Conservation (phyloP, 805 yeast genomes). For the Schwanniomyces pseudopolymorphus region DNA sequence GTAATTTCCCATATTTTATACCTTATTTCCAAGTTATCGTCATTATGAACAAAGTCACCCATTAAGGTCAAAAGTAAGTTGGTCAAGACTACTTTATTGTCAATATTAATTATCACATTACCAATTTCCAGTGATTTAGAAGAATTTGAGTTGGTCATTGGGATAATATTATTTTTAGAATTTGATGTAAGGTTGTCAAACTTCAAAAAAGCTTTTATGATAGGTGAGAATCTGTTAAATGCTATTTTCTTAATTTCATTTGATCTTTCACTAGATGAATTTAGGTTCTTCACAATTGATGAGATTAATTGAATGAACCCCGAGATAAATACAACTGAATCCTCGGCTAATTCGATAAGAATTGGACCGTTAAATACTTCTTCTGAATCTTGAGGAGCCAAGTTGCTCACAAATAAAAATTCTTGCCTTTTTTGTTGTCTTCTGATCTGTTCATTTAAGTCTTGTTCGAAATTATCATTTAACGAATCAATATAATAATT, state of each 20-base stretch:
- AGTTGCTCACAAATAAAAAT: constrained; percentile 20
- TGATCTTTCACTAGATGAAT: constrained; percentile 19
- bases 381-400: constrained; percentile 15
- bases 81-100: constrained; percentile 32
- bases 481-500: constrained; percentile 52
- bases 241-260: constrained; percentile 25
- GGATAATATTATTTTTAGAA: constrained; percentile 8
- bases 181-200: constrained; percentile 37
- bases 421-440: constrained; percentile 36
- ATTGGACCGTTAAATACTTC: constrained; percentile 33
- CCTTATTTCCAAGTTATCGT: constrained; percentile 31
- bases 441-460: constrained; percentile 27
- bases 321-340: constrained; percentile 69
- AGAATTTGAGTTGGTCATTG: background rate
- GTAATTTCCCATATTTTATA: constrained; percentile 62
- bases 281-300: constrained; percentile 29
- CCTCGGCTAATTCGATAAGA: constrained; percentile 67
- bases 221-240: constrained; percentile 33
- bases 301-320: constrained; percentile 69
- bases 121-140: constrained; percentile 16
- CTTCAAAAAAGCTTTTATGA: constrained; percentile 33
- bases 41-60: constrained; percentile 48
- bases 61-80: constrained; percentile 52
- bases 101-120: constrained; percentile 28
- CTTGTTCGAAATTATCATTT: constrained; percentile 36